Conservation (phyloP, 257 asterid species). For the Anisodus acutangulus region DNA sequence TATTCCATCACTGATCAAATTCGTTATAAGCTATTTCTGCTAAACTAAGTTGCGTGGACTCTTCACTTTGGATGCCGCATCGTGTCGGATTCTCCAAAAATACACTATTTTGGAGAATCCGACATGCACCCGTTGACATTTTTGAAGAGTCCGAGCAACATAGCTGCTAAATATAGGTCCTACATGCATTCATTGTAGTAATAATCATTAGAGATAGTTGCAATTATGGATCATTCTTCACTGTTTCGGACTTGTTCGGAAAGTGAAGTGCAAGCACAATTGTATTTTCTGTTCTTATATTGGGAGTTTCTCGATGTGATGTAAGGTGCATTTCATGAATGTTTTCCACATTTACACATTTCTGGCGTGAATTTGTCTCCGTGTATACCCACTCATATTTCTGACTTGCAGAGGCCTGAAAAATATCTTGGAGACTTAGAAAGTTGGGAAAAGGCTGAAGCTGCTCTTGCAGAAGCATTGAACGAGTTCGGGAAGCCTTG, state of each 20-base stretch:
- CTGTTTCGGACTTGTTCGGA: background rate
- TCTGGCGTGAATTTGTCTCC: background rate
- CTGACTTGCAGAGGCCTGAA: slow-evolving; percentile 77
- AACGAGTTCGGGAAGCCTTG: slow-evolving; percentile 88
- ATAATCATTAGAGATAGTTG: background rate
- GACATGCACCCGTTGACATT: no score
- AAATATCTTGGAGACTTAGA: slow-evolving; percentile 76
- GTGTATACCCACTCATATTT: background rate
- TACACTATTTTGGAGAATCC: no score
- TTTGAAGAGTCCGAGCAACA: no score
- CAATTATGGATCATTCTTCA: background rate
- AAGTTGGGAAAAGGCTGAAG: slow-evolving; percentile 89
- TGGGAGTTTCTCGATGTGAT: background rate
- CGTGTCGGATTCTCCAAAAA: no score
- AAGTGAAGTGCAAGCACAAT: slow-evolving; percentile 10
- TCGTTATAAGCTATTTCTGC: background rate
- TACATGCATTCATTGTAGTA: background rate
- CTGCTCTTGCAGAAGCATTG: slow-evolving; percentile 82
- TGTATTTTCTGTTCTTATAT: slow-evolving; percentile 8
- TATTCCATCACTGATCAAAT: background rate
- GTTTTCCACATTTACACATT: background rate
- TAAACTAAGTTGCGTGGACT: no score
- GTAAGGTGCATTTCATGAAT: background rate
- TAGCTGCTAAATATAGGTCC: background rate
- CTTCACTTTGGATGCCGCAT: no score